phyloP scores from a whole-genome alignment of 148 eudicot species.

The Salicornia ramosissima region DNA sequence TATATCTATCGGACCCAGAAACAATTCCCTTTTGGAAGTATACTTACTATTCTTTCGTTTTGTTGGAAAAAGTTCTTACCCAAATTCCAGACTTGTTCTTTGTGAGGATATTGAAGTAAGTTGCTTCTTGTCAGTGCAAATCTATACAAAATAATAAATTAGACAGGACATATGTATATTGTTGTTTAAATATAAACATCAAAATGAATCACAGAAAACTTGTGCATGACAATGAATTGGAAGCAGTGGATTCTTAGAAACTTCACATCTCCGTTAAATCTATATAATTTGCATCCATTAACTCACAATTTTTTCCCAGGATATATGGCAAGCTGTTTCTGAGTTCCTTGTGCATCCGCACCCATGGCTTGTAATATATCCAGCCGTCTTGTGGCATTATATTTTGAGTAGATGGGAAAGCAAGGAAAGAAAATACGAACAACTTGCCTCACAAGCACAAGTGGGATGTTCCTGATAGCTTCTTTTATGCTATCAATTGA shows the following conservation, averaged over 20 bases:
- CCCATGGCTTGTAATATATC: constrained; percentile 72
- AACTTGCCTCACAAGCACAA: constrained; percentile 43
- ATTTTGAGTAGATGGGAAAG: constrained; percentile 44
- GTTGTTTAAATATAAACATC: too few species aligned
- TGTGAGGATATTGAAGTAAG: constrained; percentile 56
- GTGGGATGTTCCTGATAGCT: too few species aligned
- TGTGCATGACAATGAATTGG: too few species aligned
- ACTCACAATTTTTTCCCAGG: too few species aligned
- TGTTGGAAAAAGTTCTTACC: constrained; percentile 73
- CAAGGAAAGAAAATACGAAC: constrained; percentile 31
- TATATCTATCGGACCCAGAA: constrained; percentile 37
- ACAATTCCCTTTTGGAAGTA: constrained; percentile 72
- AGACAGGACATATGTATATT: neutral
- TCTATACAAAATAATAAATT: neutral
- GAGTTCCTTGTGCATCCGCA: constrained; percentile 85
- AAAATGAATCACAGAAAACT: too few species aligned
- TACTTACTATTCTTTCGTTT: constrained; percentile 71
- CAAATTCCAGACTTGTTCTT: constrained; percentile 50
- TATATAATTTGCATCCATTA: too few species aligned
- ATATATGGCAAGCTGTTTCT: too few species aligned
- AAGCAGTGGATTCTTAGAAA: too few species aligned
- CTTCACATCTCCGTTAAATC: too few species aligned
- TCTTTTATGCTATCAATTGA: too few species aligned
- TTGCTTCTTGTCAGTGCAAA: neutral
- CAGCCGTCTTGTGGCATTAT: constrained; percentile 59